phyloP scores from a whole-genome alignment of 2,329 filamentous ascomycete species.

The Chaetomiaceae sp. region DNA sequence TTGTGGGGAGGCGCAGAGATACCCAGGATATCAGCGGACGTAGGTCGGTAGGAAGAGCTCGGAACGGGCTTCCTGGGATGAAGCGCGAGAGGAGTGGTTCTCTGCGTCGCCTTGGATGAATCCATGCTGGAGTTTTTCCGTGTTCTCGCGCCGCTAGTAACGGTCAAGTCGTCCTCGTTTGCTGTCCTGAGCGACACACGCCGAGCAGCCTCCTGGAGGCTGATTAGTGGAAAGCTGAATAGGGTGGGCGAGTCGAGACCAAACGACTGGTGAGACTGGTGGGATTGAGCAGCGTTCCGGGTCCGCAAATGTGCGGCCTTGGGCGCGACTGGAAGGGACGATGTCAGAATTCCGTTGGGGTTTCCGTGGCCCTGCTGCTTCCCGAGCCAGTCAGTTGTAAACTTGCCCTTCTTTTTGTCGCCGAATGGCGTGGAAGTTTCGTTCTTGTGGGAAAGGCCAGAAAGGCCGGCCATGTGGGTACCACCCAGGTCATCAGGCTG shows the following conservation, averaged over 20 bases:
- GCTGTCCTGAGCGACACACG: slow-evolving; percentile 25
- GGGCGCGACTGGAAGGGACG: not conserved
- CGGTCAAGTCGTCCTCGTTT: slow-evolving; percentile 22
- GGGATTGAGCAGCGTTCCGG: not conserved
- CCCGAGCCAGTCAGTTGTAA: not conserved
- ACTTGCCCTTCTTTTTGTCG: not conserved
- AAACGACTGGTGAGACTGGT: not conserved
- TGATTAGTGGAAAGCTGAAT: slow-evolving; percentile 31
- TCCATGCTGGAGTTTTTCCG: slow-evolving; percentile 19
- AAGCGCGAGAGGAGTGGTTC: slow-evolving; percentile 18
- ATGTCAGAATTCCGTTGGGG: not conserved
- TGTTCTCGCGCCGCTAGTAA: slow-evolving; percentile 19
- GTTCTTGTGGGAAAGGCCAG: not conserved
- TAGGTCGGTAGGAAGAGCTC: slow-evolving; percentile 8
- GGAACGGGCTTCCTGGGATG: slow-evolving; percentile 15
- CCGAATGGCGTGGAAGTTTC: not conserved
- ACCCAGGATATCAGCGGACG: slow-evolving; percentile 7
- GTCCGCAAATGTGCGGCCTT: not conserved
- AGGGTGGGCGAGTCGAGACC: slow-evolving; percentile 21
- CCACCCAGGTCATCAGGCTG: not conserved
- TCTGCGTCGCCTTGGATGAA: slow-evolving; percentile 15
- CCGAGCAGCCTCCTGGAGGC: slow-evolving; percentile 30
- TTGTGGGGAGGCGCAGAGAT: not conserved
- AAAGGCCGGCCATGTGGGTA: not conserved
- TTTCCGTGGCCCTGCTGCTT: not conserved